phyloP scores from a whole-genome alignment of 805 yeast genomes.

The Cyberlindnera euphorbiae region DNA sequence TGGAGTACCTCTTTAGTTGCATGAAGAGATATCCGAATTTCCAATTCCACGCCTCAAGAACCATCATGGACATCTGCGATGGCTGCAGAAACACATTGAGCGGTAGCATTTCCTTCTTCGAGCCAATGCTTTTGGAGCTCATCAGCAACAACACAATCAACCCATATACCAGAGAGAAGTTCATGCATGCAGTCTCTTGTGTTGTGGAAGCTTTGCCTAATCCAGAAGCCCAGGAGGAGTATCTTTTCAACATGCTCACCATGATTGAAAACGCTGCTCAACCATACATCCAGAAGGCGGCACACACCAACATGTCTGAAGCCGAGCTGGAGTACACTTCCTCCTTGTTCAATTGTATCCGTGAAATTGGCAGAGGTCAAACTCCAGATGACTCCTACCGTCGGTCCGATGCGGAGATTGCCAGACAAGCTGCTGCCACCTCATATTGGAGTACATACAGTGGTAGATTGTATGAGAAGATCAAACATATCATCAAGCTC shows the following conservation, averaged over 20 bases:
- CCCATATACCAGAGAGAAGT: constrained; percentile 49
- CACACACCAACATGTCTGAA: constrained; percentile 8
- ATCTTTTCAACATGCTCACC: constrained; percentile 30
- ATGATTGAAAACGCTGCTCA: constrained; percentile 25
- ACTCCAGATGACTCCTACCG: constrained; percentile 50
- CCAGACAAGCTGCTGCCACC: too few species aligned
- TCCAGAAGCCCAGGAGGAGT: constrained; percentile 39
- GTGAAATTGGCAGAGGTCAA: constrained; percentile 69
- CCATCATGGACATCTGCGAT: constrained; percentile 56
- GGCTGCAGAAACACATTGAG: constrained; percentile 42
- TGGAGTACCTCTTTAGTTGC: constrained; percentile 49
- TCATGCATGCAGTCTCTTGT: constrained; percentile 58
- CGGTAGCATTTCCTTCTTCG: constrained; percentile 43
- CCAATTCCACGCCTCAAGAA: constrained; percentile 43
- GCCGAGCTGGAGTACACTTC: constrained; percentile 40
- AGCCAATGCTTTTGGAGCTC: constrained; percentile 43
- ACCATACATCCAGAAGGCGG: constrained; percentile 14
- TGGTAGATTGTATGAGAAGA: constrained; percentile 10
- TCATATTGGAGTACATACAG: neutral
- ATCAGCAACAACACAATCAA: constrained; percentile 36
- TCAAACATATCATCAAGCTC: constrained; percentile 29
- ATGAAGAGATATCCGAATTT: constrained; percentile 25
- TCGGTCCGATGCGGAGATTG: too few species aligned
- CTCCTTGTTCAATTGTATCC: constrained; percentile 57
- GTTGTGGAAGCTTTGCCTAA: constrained; percentile 51